phyloP scores from a whole-genome alignment of 805 yeast species.

The Teunomyces stri region DNA sequence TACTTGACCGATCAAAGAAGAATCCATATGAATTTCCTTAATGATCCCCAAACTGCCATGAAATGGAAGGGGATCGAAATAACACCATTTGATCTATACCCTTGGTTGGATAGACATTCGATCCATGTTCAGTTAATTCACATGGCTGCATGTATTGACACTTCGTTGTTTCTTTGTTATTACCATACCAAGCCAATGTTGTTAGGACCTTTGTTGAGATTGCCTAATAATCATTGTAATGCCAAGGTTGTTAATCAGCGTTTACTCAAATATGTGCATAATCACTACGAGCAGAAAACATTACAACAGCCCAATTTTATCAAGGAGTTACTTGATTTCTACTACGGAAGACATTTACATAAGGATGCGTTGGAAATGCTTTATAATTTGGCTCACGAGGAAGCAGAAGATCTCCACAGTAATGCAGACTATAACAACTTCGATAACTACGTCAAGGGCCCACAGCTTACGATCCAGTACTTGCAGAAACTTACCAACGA shows the following conservation, averaged over 20 bases:
- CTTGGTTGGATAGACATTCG: constrained; percentile 20
- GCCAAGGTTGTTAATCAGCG: constrained; percentile 56
- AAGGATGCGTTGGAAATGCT: constrained; percentile 65
- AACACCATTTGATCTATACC: constrained; percentile 42
- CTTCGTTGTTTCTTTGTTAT: constrained; percentile 75
- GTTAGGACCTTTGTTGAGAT: constrained; percentile 78
- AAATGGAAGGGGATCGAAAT: constrained; percentile 49
- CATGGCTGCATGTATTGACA: constrained; percentile 59
- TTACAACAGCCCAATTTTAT: constrained; percentile 39
- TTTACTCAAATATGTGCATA: constrained; percentile 38
- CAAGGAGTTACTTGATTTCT: constrained; percentile 76
- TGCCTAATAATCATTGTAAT: constrained; percentile 70
- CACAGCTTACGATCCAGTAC: constrained; percentile 51
- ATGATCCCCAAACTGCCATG: constrained; percentile 23
- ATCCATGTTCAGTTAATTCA: constrained; percentile 21
- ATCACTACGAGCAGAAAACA: constrained; percentile 14
- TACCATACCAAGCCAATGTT: constrained; percentile 64
- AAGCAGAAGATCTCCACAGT: constrained; percentile 12
- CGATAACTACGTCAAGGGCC: constrained; percentile 32
- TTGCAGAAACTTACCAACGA: constrained; percentile 52
- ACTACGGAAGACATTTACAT: constrained; percentile 61
- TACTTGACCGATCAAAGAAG: constrained; percentile 54
- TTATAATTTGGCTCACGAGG: constrained; percentile 20
- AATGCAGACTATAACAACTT: constrained; percentile 17
- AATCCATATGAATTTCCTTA: constrained; percentile 40